Percentiles rank a stretch among this genome's conserved stretches.
Evolutionary conservation across 164 flowering plant genomes (phyloP).

Genomic region (Kingdonia uniflora): DNA sequence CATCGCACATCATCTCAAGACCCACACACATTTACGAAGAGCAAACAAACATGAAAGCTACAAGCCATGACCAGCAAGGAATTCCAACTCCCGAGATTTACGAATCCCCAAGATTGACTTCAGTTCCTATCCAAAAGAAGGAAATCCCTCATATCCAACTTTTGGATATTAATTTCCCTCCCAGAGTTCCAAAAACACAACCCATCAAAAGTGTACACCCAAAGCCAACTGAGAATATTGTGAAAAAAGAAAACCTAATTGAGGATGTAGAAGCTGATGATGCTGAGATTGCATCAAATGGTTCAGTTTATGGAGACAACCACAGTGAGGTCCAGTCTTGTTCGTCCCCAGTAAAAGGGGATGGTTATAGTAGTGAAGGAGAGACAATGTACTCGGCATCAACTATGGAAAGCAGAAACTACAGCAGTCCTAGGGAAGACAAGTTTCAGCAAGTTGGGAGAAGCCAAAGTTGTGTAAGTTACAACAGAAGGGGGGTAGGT

Average conservation of each 20-base stretch:
- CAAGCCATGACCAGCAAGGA: conserved; percentile 29
- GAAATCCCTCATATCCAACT: conserved; percentile 50
- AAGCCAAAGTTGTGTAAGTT: conserved; percentile 88
- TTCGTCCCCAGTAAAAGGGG: conserved; percentile 34
- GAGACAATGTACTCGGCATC: conserved; percentile 98
- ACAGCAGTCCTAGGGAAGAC: conserved; percentile 58
- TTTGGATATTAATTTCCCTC: conserved; percentile 88
- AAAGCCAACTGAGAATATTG: conserved; percentile 29
- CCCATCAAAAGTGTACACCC: conserved; percentile 23
- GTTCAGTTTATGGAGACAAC: conserved; percentile 38
- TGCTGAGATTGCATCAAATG: conserved; percentile 40
- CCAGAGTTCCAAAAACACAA: conserved; percentile 30
- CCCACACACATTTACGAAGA: conserved; percentile 6
- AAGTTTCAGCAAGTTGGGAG: conserved; percentile 69
- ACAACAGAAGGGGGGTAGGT: conserved; percentile 62
- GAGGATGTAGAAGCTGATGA: conserved; percentile 15
- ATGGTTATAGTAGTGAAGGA: conserved; percentile 61
- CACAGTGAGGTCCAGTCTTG: conserved; percentile 65
- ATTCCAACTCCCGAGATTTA: conserved; percentile 89
- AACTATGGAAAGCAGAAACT: conserved; percentile 92
- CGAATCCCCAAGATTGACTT: conserved; percentile 64
- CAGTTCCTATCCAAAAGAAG: conserved; percentile 37
- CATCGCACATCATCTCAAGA: conserved; percentile 40
- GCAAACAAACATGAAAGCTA: no score
- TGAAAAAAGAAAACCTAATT: conserved; percentile 18